Percentiles rank a stretch among this genome's conserved stretches.
Evolutionary conservation across 768 basidiomycete species (phyloP).

Genomic region (Flagelloscypha sp.): DNA sequence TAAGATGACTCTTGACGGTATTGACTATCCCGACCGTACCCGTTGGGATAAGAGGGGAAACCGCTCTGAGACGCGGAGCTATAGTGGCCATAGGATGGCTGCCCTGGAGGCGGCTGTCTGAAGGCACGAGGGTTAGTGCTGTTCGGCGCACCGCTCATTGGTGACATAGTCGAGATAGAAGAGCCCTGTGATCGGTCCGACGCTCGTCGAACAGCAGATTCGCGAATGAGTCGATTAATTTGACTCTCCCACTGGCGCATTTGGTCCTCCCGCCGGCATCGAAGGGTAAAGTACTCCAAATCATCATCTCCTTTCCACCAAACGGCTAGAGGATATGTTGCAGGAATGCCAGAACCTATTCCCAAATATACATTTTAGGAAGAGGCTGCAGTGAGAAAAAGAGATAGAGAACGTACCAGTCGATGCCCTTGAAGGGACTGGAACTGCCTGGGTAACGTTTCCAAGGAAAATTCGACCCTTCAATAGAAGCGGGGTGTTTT

Average conservation of each 20-base stretch:
- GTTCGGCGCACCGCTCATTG: constrained; percentile 37
- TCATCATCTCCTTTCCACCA: constrained; percentile 95
- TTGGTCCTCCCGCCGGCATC: constrained; percentile 88
- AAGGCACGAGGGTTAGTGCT: constrained; percentile 36
- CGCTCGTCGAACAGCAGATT: constrained; percentile 59
- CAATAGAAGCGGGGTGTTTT: constrained; percentile 73
- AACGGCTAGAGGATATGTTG: constrained; percentile 75
- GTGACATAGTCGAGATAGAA: too few relatives aligned
- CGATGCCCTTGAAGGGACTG: constrained; percentile 48
- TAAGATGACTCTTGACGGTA: not conserved
- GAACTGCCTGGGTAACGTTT: constrained; percentile 81
- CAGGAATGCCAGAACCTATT: constrained; percentile 40
- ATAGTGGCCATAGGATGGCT: constrained; percentile 21
- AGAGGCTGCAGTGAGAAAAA: constrained; percentile 7
- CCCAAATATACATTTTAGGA: constrained; percentile 4
- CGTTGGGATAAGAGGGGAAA: too few relatives aligned
- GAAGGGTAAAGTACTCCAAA: constrained; percentile 88
- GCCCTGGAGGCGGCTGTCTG: constrained; percentile 15
- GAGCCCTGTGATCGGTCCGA: constrained; percentile 65
- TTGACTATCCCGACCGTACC: constrained; percentile 4
- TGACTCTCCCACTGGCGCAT: constrained; percentile 87
- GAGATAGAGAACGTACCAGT: constrained; percentile 41
- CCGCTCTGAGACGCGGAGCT: too few relatives aligned
- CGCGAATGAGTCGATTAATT: constrained; percentile 81
- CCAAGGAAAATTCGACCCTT: constrained; percentile 97